These are phyloP conservation scores for Alopecurus myosuroides DNA, from an alignment of 176 grass and related monocot genomes.

Conservation along the genomic window DNA sequence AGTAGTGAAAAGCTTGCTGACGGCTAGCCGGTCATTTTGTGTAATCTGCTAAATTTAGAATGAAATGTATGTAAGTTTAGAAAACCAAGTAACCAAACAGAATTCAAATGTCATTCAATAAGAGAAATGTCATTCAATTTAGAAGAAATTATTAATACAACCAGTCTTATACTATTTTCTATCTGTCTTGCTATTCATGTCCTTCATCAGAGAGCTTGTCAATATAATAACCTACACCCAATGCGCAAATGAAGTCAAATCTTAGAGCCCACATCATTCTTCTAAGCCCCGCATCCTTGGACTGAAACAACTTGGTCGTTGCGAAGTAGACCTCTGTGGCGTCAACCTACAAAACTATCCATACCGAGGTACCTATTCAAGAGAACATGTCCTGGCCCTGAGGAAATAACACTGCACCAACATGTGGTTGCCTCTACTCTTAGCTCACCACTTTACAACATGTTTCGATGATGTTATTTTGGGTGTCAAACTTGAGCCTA, in stretches of 20 bases:
- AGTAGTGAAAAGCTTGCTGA: constrained; percentile 93
- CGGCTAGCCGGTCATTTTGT: constrained; percentile 94
- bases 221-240: constrained; percentile 89
- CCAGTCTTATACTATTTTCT: constrained; percentile 81
- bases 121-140: background rate
- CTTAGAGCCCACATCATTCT: constrained; percentile 59
- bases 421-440: background rate
- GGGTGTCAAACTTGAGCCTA: background rate
- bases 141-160: constrained; percentile 2
- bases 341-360: constrained; percentile 60
- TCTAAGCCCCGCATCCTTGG: constrained; percentile 91
- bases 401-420: background rate
- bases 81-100: background rate
- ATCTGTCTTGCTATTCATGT: constrained; percentile 99
- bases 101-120: background rate
- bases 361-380: background rate
- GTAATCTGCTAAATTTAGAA: constrained; percentile 66
- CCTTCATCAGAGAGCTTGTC: constrained; percentile 99
- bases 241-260: constrained; percentile 6
- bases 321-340: constrained; percentile 95
- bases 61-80: background rate
- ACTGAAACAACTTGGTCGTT: constrained; percentile 95
- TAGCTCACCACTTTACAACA: background rate
- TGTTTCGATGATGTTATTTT: background rate
- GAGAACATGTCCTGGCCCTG: background rate